Evolutionary conservation across 257 asterid species (phyloP).

Genomic region (Dorcoceras hygrometricum): DNA sequence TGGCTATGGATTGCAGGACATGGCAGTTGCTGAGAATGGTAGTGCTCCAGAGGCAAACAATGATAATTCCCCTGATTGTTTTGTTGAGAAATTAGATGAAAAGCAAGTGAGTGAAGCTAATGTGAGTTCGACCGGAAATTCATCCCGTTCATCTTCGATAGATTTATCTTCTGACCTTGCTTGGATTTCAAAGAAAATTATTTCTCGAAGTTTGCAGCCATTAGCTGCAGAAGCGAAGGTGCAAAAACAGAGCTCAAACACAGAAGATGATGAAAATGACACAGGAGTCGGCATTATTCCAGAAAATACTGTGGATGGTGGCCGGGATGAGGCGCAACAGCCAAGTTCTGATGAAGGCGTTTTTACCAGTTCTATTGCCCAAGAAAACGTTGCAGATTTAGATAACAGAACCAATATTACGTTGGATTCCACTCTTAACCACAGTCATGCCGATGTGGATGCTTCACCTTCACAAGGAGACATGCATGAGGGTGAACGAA

Average conservation of each 20-base stretch:
- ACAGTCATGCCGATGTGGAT: slow-evolving; percentile 24
- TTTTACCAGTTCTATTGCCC: slow-evolving; percentile 16
- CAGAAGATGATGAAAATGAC: slow-evolving; percentile 21
- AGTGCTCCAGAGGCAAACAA: slow-evolving; percentile 33
- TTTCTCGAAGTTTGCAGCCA: slow-evolving; percentile 31
- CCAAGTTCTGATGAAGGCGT: slow-evolving; percentile 22
- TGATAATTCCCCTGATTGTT: slow-evolving; percentile 28
- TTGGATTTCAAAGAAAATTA: slow-evolving; percentile 48
- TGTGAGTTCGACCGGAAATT: slow-evolving; percentile 30
- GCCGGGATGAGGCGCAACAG: slow-evolving; percentile 22
- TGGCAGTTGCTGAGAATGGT: slow-evolving; percentile 33
- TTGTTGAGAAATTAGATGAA: slow-evolving; percentile 37
- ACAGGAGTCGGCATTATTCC: slow-evolving; percentile 21
- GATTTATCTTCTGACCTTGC: slow-evolving; percentile 57
- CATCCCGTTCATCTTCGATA: slow-evolving; percentile 46
- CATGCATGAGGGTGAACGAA: slow-evolving; percentile 20
- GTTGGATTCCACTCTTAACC: slow-evolving; percentile 23
- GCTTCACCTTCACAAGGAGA: slow-evolving; percentile 24
- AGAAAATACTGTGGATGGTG: slow-evolving; percentile 26
- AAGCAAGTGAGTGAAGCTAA: slow-evolving; percentile 33
- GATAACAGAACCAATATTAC: slow-evolving; percentile 20
- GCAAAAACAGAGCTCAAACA: slow-evolving; percentile 20
- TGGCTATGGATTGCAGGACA: slow-evolving; percentile 45
- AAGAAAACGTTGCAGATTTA: slow-evolving; percentile 22
- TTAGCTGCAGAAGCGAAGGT: slow-evolving; percentile 32